Conservation (phyloP, 2,329 filamentous ascomycete genomes). For the Biscogniauxia marginata region DNA sequence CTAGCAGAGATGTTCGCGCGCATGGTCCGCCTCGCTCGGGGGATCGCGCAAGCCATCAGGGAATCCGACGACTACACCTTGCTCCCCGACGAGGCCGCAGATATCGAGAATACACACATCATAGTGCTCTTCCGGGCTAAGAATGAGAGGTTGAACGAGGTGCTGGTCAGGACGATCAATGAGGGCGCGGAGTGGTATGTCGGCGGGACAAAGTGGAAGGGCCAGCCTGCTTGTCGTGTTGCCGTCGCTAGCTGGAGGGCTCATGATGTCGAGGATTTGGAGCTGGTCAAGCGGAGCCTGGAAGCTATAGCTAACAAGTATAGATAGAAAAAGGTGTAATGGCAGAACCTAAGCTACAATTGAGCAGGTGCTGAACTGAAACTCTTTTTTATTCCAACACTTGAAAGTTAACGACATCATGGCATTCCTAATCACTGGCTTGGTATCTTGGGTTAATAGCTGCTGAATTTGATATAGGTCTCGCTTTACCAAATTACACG, state of each 20-base stretch:
- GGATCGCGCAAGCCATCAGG: slow-evolving; percentile 62
- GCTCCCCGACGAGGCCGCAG: slow-evolving; percentile 34
- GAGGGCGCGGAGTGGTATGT: slow-evolving; percentile 73
- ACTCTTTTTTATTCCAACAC: no score
- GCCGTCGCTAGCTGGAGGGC: slow-evolving; percentile 85
- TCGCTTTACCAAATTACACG: no score
- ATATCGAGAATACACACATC: slow-evolving; percentile 58
- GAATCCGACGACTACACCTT: slow-evolving; percentile 42
- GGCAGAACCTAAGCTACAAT: no score
- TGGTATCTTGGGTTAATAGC: no score
- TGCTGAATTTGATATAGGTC: no score
- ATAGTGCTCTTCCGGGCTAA: slow-evolving; percentile 77
- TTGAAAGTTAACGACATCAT: no score
- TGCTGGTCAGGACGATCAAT: slow-evolving; percentile 73
- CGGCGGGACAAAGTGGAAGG: slow-evolving; percentile 77
- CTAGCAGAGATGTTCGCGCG: slow-evolving; percentile 67
- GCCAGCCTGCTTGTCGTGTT: slow-evolving; percentile 71
- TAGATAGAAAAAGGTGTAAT: slow-evolving; percentile 3
- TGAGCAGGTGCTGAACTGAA: no score
- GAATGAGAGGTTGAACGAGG: slow-evolving; percentile 60
- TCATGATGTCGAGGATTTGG: slow-evolving; percentile 64
- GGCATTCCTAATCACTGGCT: no score
- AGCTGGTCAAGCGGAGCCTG: slow-evolving; percentile 64
- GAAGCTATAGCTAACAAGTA: slow-evolving; percentile 41
- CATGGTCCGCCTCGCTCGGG: slow-evolving; percentile 70